Conservation (phyloP, 129 eudicot species). For the Centella asiatica region DNA sequence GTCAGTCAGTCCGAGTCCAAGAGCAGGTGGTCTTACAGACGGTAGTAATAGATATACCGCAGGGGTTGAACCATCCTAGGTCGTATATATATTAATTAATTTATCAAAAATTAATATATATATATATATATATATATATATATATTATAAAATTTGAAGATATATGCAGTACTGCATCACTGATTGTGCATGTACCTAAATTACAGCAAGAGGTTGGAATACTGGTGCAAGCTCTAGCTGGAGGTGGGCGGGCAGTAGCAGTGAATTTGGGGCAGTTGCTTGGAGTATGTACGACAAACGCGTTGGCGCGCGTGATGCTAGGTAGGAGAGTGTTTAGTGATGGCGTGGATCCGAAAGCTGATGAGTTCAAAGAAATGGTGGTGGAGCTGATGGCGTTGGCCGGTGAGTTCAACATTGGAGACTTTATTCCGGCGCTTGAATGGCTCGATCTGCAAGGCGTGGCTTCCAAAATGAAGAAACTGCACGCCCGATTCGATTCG, state of each 20-base stretch:
- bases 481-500: constrained; percentile 58
- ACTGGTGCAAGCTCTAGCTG: constrained; percentile 38
- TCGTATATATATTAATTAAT: too few relatives aligned
- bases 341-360: constrained; percentile 42
- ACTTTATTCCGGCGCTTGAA: constrained; percentile 71
- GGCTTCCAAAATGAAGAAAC: constrained; percentile 58
- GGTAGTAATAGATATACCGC: too few relatives aligned
- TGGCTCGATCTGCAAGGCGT: constrained; percentile 69
- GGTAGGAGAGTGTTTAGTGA: constrained; percentile 66
- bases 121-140: neutral
- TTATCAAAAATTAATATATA: neutral
- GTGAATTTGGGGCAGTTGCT: constrained; percentile 52
- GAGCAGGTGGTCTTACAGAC: too few relatives aligned
- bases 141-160: too few relatives aligned
- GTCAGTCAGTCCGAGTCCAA: too few relatives aligned
- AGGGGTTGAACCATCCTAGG: too few relatives aligned
- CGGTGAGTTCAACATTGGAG: constrained; percentile 84
- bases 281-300: constrained; percentile 78
- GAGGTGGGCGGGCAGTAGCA: constrained; percentile 28
- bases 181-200: too few relatives aligned
- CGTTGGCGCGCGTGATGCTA: constrained; percentile 64
- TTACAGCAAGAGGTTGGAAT: constrained; percentile 66
- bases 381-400: constrained; percentile 72
- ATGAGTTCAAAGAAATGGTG: constrained; percentile 89
- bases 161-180: too few relatives aligned